These are phyloP conservation scores for Penicillium paneum DNA, from an alignment of 2,329 filamentous ascomycete genomes.

Conservation along the genomic window DNA sequence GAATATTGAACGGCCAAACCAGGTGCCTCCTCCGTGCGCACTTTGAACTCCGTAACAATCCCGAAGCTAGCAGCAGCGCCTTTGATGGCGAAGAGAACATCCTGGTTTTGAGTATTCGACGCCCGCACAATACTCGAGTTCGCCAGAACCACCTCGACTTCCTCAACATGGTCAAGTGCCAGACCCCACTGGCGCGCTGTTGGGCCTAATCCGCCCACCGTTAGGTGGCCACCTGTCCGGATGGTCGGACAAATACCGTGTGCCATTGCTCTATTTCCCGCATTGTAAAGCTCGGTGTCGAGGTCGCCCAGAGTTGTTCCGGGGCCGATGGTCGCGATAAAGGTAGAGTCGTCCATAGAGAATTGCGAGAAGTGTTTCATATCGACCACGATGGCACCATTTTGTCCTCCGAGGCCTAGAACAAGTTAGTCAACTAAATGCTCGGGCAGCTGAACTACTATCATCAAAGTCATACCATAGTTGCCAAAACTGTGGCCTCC, in stretches of 20 bases:
- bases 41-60: constrained; percentile 39
- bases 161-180: constrained; percentile 50
- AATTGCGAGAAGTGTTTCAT: not conserved
- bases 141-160: constrained; percentile 48
- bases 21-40: constrained; percentile 37
- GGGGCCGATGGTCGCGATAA: not conserved
- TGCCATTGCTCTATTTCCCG: not conserved
- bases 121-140: constrained; percentile 34
- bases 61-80: constrained; percentile 39
- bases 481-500: not conserved
- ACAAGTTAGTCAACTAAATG: not conserved
- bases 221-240: constrained; percentile 33
- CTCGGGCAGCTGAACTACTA: not conserved
- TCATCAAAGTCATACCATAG: not conserved
- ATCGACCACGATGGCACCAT: not conserved
- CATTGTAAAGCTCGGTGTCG: not conserved
- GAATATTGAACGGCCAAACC: constrained; percentile 55
- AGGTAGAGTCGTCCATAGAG: not conserved
- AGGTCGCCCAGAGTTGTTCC: not conserved
- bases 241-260: not conserved
- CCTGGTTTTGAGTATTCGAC: constrained; percentile 28
- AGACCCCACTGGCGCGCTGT: constrained; percentile 50
- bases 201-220: constrained; percentile 34
- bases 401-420: not conserved
- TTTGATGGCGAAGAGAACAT: constrained; percentile 36